A percentile compares a stretch with the other conserved stretches of the same genome.
These are phyloP conservation scores for Pseudogymnoascus sp. DNA, from an alignment of 2,329 filamentous ascomycete genomes.

Conservation along the genomic window DNA sequence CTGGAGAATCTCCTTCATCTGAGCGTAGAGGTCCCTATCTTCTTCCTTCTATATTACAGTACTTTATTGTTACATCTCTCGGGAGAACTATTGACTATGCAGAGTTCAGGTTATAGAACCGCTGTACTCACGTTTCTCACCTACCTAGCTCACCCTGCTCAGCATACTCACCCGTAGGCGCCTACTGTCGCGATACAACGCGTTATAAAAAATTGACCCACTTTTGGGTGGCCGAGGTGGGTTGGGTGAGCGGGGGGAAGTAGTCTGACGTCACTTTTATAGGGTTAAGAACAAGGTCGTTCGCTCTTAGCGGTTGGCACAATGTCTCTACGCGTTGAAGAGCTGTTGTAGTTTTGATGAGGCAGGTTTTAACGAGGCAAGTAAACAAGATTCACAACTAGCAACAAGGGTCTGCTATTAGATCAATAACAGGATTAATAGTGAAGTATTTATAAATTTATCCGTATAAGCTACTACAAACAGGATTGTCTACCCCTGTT, in stretches of 20 bases:
- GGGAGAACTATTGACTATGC: too few species aligned
- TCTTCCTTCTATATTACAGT: neutral
- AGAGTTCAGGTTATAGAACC: too few species aligned
- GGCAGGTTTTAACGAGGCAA: neutral
- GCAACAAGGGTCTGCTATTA: neutral
- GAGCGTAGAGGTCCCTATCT: conserved; percentile 17
- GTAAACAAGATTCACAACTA: neutral
- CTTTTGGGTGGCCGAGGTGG: too few species aligned
- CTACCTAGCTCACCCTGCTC: too few species aligned
- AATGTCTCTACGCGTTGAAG: neutral
- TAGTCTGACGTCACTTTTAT: too few species aligned
- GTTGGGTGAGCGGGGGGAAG: too few species aligned
- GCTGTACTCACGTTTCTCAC: too few species aligned
- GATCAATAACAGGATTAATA: neutral
- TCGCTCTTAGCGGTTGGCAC: neutral
- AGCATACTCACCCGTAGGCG: too few species aligned
- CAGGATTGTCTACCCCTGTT: neutral
- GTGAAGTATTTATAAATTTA: neutral
- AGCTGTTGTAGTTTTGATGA: neutral
- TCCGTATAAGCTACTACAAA: neutral
- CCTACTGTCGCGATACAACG: too few species aligned
- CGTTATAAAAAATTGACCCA: too few species aligned
- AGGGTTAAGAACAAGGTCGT: neutral
- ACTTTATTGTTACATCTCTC: too few species aligned
- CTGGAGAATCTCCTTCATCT: conserved; percentile 17